Conservation (phyloP, 2,329 filamentous ascomycete genomes). For the Penicillium hordei region DNA sequence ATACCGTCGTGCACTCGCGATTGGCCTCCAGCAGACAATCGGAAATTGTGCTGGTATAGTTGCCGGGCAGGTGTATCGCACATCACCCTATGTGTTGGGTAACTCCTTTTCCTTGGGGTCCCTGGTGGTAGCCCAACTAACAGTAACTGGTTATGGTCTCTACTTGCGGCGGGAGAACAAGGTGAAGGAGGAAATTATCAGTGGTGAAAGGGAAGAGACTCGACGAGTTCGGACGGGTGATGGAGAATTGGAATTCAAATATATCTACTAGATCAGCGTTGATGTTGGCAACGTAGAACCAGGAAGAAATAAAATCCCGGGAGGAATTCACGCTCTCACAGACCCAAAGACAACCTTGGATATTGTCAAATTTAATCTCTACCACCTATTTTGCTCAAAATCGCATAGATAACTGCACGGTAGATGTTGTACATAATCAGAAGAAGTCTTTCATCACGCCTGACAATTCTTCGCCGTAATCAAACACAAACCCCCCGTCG, state of each 20-base stretch:
- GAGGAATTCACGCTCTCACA: background rate
- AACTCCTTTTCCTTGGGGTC: conserved; percentile 41
- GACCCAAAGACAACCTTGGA: background rate
- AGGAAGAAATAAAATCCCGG: background rate
- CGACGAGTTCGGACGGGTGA: conserved; percentile 51
- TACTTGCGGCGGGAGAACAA: conserved; percentile 48
- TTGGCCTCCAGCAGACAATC: conserved; percentile 50
- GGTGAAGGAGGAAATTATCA: conserved; percentile 41
- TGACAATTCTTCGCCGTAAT: conserved; percentile 58
- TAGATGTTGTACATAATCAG: conserved; percentile 7
- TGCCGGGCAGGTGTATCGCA: conserved; percentile 48
- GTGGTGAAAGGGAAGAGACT: conserved; percentile 46
- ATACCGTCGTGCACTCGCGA: conserved; percentile 49
- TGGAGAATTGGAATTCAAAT: conserved; percentile 50
- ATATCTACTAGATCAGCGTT: conserved; percentile 37
- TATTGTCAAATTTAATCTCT: background rate
- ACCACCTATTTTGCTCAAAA: background rate
- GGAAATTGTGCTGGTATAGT: conserved; percentile 52
- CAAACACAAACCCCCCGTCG: conserved; percentile 43
- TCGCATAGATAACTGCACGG: background rate
- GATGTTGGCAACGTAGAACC: background rate
- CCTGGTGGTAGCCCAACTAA: conserved; percentile 35
- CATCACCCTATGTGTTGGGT: conserved; percentile 38
- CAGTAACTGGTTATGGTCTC: conserved; percentile 43
- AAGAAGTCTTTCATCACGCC: conserved; percentile 56